These are phyloP conservation scores for Colletotrichum ledebouriae DNA, from an alignment of 2,329 filamentous ascomycete species.

Conservation along the genomic window DNA sequence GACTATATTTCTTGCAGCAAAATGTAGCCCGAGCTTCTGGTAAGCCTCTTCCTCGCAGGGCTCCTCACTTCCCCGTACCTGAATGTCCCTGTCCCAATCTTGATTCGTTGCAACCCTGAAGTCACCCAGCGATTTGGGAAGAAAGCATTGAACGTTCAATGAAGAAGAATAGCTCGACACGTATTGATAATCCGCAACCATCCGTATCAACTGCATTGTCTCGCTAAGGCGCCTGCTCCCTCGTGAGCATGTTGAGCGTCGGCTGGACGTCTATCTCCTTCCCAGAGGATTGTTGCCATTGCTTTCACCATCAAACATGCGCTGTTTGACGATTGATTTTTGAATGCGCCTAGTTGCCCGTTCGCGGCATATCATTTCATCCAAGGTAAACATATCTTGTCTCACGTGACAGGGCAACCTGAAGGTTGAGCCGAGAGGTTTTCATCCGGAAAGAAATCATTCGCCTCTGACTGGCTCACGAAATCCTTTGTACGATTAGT, in stretches of 20 bases:
- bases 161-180: slow-evolving; percentile 16
- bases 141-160: slow-evolving; percentile 14
- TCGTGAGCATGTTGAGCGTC: background rate
- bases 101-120: slow-evolving; percentile 17
- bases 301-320: slow-evolving; percentile 11
- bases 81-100: slow-evolving; percentile 7
- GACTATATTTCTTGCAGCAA: background rate
- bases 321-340: slow-evolving; percentile 13
- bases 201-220: background rate
- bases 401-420: slow-evolving; percentile 1
- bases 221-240: background rate
- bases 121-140: background rate
- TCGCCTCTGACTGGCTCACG: slow-evolving; percentile 10
- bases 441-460: background rate
- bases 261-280: background rate
- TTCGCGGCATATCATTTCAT: slow-evolving; percentile 9
- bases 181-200: slow-evolving; percentile 10
- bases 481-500: background rate
- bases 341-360: background rate
- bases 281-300: too few species aligned
- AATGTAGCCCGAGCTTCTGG: slow-evolving; percentile 23
- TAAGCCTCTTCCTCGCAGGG: slow-evolving; percentile 31
- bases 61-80: slow-evolving; percentile 7
- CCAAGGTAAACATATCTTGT: background rate
- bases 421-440: background rate